Evolutionary conservation across 257 asterid genomes (phyloP).

Genomic region (Petunia axillaris): DNA sequence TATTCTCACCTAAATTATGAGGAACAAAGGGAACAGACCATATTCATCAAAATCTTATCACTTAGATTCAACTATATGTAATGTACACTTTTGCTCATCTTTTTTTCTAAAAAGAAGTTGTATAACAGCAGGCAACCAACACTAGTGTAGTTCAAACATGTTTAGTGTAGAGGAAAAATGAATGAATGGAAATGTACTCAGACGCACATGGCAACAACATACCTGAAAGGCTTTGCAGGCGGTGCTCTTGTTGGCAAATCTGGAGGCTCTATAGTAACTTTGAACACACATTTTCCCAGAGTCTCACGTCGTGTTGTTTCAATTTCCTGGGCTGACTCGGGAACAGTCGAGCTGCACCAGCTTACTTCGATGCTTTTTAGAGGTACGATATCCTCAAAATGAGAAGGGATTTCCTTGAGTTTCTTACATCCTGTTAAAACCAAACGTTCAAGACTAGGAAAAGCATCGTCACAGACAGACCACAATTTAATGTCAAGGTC

Average conservation of each 20-base stretch:
- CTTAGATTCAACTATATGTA: too few relatives aligned
- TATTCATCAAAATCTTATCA: too few relatives aligned
- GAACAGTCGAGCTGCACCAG: background rate
- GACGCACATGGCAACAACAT: too few relatives aligned
- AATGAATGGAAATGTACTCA: too few relatives aligned
- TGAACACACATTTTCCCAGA: background rate
- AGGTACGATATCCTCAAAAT: background rate
- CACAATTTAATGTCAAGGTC: background rate
- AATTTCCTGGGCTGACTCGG: background rate
- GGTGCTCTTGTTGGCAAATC: background rate
- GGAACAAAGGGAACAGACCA: too few relatives aligned
- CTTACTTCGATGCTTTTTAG: background rate
- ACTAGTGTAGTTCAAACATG: too few relatives aligned
- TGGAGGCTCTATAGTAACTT: background rate
- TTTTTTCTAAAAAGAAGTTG: too few relatives aligned
- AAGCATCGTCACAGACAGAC: background rate
- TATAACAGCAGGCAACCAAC: too few relatives aligned
- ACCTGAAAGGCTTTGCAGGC: background rate
- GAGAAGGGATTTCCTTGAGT: background rate
- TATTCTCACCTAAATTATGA: too few relatives aligned
- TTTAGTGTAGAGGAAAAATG: too few relatives aligned
- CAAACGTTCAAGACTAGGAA: background rate
- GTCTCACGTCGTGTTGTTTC: background rate
- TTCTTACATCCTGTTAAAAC: background rate
- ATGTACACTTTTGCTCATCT: too few relatives aligned